Base-by-base conservation (phyloP, 2,329 filamentous ascomycete species). In the Dothistroma pini region DNA sequence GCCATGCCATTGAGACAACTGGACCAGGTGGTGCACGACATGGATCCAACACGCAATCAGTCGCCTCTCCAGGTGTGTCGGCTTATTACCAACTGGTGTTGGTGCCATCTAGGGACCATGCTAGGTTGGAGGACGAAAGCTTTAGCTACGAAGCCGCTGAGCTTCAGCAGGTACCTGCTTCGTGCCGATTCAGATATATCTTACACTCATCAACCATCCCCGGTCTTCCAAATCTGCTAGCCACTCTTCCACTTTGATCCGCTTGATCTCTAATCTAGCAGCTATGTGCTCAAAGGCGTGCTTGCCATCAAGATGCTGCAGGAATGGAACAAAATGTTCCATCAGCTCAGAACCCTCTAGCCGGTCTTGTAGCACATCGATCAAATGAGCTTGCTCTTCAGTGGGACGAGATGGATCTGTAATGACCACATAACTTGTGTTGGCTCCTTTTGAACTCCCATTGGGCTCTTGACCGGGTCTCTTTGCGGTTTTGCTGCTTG, bases 261-360 rank as follows among this genome's bases (percentile, higher is more conserved):
- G 82, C 79, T 95, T 96, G 78, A 96, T 83, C 6, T 90, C 89
- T 76, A 97, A 91, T 59, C 89, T 84, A n/a, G 95, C 79, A 1
- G 89, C 86, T 66, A 99, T 89, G 68, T 93, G 87, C 77, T 99
- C 95, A 62, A 97, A 80, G 2, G 93, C 88, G 71, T 89, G 87
- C 59, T 83, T 84, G 0, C 95, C 95, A 74, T 97, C 93, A 69
- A 97, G 91, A 75, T 97, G 95, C 74, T 89, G 91, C 69, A 88
- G 83, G 68, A 96, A 86, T 50, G 83, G 79, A 1, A 86, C 84
- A 89, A 92, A 96, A 53, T 84, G 83, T 59, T 85, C 83, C 48
- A 84, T 81, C 14, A 90, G 75, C 61, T 86, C 84, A 16, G 80
- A 78, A 64, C 86, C 81, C 1, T 51, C 55, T 1, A 72, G 35